Evolutionary conservation across 305 asterid species (phyloP).

Genomic region (Fraxinus sp.): DNA sequence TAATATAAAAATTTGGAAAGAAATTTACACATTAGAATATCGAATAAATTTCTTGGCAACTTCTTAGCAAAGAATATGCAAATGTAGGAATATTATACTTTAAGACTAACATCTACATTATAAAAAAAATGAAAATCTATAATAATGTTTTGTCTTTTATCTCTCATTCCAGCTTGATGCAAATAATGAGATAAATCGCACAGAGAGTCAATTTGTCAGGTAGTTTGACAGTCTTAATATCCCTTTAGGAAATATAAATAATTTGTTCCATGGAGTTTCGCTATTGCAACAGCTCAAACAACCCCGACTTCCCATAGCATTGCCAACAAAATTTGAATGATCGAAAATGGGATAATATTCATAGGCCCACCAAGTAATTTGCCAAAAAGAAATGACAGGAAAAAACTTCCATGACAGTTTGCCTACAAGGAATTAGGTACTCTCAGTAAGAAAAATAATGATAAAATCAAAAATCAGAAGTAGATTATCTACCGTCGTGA

Average conservation of each 20-base stretch:
- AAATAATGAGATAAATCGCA: background rate
- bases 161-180: background rate
- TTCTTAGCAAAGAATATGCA: background rate
- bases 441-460: background rate
- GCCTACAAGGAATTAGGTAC: background rate
- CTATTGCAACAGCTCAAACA: background rate
- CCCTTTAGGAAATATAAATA: background rate
- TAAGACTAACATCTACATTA: background rate
- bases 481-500: background rate
- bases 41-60: background rate
- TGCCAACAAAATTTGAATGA: constrained; percentile 1
- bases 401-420: background rate
- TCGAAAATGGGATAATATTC: background rate
- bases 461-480: background rate
- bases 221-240: background rate
- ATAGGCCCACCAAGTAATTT: background rate
- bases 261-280: background rate
- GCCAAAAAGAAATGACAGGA: background rate
- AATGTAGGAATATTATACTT: background rate
- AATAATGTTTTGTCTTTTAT: background rate
- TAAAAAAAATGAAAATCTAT: background rate
- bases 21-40: constrained; percentile 3
- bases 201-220: background rate
- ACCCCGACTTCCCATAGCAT: background rate
- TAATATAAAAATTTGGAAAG: background rate